Conservation (phyloP, 2,329 filamentous ascomycete genomes). For the Cladosporium sp. region DNA sequence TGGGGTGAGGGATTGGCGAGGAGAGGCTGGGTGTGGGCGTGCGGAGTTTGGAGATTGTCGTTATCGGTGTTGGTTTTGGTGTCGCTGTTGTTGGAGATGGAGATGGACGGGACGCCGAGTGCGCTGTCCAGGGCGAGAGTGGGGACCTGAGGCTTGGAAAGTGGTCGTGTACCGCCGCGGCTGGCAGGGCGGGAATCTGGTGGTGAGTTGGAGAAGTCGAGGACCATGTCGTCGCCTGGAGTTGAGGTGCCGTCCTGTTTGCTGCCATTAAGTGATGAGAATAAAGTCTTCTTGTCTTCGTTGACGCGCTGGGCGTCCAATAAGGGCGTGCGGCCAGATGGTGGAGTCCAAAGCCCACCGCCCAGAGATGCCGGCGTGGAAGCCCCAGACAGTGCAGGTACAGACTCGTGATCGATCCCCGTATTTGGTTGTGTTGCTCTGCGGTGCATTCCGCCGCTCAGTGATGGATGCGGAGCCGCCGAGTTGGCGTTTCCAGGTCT, state of each 20-base stretch:
- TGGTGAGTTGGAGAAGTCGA: slow-evolving; percentile 32
- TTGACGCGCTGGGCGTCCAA: slow-evolving; percentile 18
- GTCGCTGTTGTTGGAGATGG: slow-evolving; percentile 5
- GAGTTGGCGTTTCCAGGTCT: slow-evolving; percentile 30
- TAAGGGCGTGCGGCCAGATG: slow-evolving; percentile 5
- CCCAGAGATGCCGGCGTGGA: slow-evolving; percentile 21
- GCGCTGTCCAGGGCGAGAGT: background rate
- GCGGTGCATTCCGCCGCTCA: slow-evolving; percentile 5
- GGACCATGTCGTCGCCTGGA: slow-evolving; percentile 31
- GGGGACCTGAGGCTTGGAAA: background rate
- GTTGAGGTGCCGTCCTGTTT: slow-evolving; percentile 12
- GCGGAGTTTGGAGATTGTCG: background rate
- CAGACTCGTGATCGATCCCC: background rate
- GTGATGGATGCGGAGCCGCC: slow-evolving; percentile 15
- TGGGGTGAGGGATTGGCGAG: slow-evolving; percentile 13
- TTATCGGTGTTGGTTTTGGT: slow-evolving; percentile 1
- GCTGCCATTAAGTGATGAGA: slow-evolving; percentile 2
- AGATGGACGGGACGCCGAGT: background rate
- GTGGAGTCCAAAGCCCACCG: slow-evolving; percentile 38
- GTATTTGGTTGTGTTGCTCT: slow-evolving; percentile 5
- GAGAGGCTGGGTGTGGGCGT: background rate
- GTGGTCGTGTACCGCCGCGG: background rate
- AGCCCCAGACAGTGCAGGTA: slow-evolving; percentile 15
- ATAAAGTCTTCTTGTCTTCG: slow-evolving; percentile 16
- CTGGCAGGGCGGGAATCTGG: slow-evolving; percentile 19